phyloP scores from a whole-genome alignment of 1,284 basidiomycete species.

The Cryptococcus neoformans region DNA sequence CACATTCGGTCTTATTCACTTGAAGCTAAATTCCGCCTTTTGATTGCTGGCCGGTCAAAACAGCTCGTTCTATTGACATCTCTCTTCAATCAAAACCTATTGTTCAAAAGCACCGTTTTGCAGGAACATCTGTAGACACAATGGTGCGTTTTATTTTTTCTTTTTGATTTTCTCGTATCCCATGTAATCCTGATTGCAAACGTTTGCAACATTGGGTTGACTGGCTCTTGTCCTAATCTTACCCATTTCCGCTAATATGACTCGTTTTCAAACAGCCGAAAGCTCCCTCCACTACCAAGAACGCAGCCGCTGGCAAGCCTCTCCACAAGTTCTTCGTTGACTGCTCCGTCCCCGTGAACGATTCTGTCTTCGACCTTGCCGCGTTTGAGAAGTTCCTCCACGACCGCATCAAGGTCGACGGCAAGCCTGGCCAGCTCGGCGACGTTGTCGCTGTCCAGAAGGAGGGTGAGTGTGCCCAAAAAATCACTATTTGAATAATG shows the following conservation, averaged over 20 bases:
- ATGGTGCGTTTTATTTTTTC: slow-evolving; percentile 27
- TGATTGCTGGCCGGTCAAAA: not conserved
- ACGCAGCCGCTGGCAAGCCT: slow-evolving; percentile 64
- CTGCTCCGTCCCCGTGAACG: slow-evolving; percentile 87
- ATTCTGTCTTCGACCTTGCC: slow-evolving; percentile 87
- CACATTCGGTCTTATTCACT: not conserved
- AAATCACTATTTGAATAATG: not conserved
- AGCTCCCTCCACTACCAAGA: slow-evolving; percentile 35
- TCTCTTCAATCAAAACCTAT: not conserved
- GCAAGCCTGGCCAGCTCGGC: slow-evolving; percentile 72
- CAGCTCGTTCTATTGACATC: not conserved
- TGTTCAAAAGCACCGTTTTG: slow-evolving; percentile 37
- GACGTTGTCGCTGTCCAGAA: slow-evolving; percentile 76
- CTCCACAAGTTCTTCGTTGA: slow-evolving; percentile 88
- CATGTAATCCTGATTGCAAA: too few species aligned
- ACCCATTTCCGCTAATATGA: too few species aligned
- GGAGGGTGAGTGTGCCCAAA: slow-evolving; percentile 60
- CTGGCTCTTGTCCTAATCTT: too few species aligned
- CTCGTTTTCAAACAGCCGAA: too few species aligned
- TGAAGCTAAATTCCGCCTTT: not conserved
- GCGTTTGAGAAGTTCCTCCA: slow-evolving; percentile 92
- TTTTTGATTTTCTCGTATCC: not conserved
- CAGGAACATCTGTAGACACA: slow-evolving; percentile 38
- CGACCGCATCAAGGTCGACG: slow-evolving; percentile 82
- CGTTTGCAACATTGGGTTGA: too few species aligned